These are phyloP conservation scores for Sextonia rubra DNA, from an alignment of 164 flowering plant genomes.

Conservation along the genomic window DNA sequence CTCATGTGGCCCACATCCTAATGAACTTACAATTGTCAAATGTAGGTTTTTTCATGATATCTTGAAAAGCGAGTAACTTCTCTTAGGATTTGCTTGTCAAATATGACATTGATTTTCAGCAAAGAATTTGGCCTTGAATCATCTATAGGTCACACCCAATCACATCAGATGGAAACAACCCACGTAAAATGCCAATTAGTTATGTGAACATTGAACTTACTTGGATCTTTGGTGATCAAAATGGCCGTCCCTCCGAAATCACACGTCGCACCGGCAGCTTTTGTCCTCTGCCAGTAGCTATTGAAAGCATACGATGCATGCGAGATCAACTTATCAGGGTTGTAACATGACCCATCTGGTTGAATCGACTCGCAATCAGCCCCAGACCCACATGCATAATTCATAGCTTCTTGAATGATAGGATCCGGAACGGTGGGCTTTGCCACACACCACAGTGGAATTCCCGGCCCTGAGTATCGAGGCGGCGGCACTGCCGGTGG, in stretches of 20 bases:
- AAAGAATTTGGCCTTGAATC: not conserved
- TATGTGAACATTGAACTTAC: conserved; percentile 31
- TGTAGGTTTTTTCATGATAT: no score
- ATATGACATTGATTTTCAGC: not conserved
- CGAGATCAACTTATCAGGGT: conserved; percentile 57
- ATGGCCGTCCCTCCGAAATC: conserved; percentile 87
- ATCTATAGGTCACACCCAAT: not conserved
- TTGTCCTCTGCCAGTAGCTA: conserved; percentile 86
- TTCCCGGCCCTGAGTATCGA: conserved; percentile 15
- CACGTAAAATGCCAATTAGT: not conserved
- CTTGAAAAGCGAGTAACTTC: no score
- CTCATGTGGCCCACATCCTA: no score
- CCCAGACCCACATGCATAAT: conserved; percentile 90
- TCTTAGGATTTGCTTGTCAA: not conserved
- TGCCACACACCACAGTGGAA: conserved; percentile 82
- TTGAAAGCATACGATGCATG: conserved; percentile 95
- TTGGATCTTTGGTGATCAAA: conserved; percentile 83
- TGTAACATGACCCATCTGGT: conserved; percentile 62
- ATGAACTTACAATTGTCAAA: no score
- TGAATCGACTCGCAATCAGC: conserved; percentile 73
- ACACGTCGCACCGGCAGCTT: conserved; percentile 71
- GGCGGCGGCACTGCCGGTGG: conserved; percentile 71
- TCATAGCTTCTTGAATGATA: conserved; percentile 82
- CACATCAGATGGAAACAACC: not conserved
- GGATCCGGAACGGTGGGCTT: conserved; percentile 94